Conservation (phyloP, 805 yeast species). For the Metschnikowia borealis region DNA sequence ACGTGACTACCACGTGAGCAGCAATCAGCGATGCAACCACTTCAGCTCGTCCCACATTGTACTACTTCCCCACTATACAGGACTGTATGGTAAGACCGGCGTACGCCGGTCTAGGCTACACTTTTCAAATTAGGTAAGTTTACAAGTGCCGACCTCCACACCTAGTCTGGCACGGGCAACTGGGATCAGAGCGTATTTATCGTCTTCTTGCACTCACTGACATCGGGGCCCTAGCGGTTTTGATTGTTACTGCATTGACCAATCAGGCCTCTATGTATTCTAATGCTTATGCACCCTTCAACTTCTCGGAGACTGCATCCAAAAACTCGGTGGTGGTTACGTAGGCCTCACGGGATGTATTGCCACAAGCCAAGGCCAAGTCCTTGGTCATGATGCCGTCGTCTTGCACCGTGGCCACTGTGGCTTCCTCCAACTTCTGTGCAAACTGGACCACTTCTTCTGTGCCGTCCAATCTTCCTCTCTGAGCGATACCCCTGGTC, state of each 20-base stretch:
- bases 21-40: neutral
- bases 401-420: constrained; percentile 74
- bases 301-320: constrained; percentile 70
- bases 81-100: neutral
- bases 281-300: constrained; percentile 25
- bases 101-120: neutral
- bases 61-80: neutral
- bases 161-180: neutral
- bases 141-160: too few relatives aligned
- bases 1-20: neutral
- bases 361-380: constrained; percentile 84
- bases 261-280: neutral
- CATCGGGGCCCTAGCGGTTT: neutral
- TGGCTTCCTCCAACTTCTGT: constrained; percentile 72
- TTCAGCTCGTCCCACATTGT: neutral
- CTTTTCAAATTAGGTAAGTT: neutral
- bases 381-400: constrained; percentile 96
- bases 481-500: constrained; percentile 89
- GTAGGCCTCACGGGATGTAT: constrained; percentile 73
- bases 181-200: neutral
- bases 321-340: constrained; percentile 92
- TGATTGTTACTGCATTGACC: neutral
- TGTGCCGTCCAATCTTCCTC: constrained; percentile 84
- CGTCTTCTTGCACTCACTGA: neutral
- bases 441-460: constrained; percentile 84